Percentiles rank a stretch among this genome's conserved stretches.
Conservation (phyloP, 345 rosid genomes). For the Linum tenue region DNA sequence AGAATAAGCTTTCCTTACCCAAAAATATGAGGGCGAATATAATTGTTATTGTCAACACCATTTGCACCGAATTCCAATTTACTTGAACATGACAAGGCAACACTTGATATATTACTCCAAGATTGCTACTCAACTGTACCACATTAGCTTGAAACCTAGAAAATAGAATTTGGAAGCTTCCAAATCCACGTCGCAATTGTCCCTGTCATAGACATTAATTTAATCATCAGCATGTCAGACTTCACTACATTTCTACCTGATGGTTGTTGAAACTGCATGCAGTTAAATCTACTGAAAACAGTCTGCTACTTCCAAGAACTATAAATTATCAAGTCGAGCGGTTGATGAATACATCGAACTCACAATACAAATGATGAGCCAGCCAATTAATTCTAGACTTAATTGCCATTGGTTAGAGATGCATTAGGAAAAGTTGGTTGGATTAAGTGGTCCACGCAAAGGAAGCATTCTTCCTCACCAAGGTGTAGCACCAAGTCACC, state of each 20-base stretch:
- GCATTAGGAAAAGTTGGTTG: background rate
- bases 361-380: no score
- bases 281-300: no score
- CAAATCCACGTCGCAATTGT: conserved; percentile 15
- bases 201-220: conserved; percentile 19
- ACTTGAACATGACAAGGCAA: conserved; percentile 17
- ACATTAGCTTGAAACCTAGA: conserved; percentile 20
- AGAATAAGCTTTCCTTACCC: conserved; percentile 22
- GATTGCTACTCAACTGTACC: conserved; percentile 7
- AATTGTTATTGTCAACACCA: conserved; percentile 17
- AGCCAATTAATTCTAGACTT: no score
- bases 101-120: conserved; percentile 21
- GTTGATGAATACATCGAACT: no score
- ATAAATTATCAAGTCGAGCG: no score
- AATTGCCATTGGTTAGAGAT: no score
- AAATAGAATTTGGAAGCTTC: conserved; percentile 17
- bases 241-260: background rate
- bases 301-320: no score
- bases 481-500: no score
- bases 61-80: conserved; percentile 15
- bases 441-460: background rate
- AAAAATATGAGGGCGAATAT: conserved; percentile 24
- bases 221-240: conserved; percentile 1
- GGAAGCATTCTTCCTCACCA: background rate
- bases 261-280: background rate